These are phyloP conservation scores for Boletus albobrunnescens DNA, from an alignment of 1,284 basidiomycete species.

Conservation along the genomic window DNA sequence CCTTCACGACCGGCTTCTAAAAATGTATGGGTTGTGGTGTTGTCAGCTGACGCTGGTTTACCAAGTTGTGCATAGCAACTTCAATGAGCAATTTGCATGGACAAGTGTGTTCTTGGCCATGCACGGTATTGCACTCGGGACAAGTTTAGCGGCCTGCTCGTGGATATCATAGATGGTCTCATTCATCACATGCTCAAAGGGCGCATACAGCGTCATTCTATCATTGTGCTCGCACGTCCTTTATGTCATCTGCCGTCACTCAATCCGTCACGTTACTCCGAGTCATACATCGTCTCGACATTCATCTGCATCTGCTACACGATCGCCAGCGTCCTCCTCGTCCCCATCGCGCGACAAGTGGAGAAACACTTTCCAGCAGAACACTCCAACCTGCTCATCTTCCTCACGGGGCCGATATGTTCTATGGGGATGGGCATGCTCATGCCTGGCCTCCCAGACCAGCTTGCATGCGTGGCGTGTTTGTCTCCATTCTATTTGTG, in stretches of 20 bases:
- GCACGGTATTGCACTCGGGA: conserved; percentile 96
- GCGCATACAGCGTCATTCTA: conserved; percentile 80
- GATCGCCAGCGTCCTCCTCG: conserved; percentile 92
- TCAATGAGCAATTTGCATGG: conserved; percentile 93
- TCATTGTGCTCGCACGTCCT: conserved; percentile 83
- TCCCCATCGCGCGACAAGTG: conserved; percentile 92
- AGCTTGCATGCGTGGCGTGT: conserved; percentile 77
- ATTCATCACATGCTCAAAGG: conserved; percentile 73
- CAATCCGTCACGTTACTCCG: too few relatives aligned
- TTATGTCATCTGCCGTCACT: too few relatives aligned
- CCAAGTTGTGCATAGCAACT: conserved; percentile 68
- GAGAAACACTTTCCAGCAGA: conserved; percentile 69
- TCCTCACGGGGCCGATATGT: conserved; percentile 89
- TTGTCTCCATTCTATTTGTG: not conserved
- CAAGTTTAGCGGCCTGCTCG: conserved; percentile 81
- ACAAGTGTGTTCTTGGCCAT: conserved; percentile 95
- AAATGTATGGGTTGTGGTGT: not conserved
- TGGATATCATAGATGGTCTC: conserved; percentile 70
- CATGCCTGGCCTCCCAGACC: conserved; percentile 96
- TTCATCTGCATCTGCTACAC: conserved; percentile 98
- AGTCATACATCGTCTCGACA: conserved; percentile 67
- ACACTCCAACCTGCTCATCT: conserved; percentile 80
- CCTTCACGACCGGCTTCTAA: too few relatives aligned
- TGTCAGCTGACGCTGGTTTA: not conserved
- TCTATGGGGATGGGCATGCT: conserved; percentile 98